Percentiles rank a stretch among this genome's conserved stretches.
These are phyloP conservation scores for Phellopilus nigrolimitatus DNA, from an alignment of 1,284 basidiomycete species.

Conservation along the genomic window DNA sequence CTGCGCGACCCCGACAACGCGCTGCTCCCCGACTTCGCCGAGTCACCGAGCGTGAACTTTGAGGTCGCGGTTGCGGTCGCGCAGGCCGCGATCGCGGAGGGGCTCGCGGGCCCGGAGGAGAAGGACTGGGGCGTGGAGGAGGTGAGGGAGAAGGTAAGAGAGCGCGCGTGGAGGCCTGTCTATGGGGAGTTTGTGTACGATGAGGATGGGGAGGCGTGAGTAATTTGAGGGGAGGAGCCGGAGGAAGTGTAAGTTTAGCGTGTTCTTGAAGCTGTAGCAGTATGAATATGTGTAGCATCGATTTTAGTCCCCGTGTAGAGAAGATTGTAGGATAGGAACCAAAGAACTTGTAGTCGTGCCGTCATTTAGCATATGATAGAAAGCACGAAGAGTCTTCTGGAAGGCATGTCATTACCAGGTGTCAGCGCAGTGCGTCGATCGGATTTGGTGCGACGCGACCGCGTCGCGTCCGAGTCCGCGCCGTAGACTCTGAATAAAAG, in stretches of 20 bases:
- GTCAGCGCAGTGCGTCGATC: too few species aligned
- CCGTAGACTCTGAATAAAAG: too few species aligned
- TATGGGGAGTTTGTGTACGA: slow-evolving; percentile 66
- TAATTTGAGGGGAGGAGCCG: background rate
- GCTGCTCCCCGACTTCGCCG: slow-evolving; percentile 68
- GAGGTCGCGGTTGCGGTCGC: slow-evolving; percentile 80
- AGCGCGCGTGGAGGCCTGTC: slow-evolving; percentile 54
- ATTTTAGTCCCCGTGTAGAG: too few species aligned
- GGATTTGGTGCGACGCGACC: too few species aligned
- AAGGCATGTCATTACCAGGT: too few species aligned
- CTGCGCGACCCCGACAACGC: slow-evolving; percentile 58
- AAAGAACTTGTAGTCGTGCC: too few species aligned
- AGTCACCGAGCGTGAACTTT: slow-evolving; percentile 66
- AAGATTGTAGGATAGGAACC: too few species aligned
- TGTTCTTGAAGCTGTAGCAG: too few species aligned
- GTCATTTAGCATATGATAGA: too few species aligned
- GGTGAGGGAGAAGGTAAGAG: slow-evolving; percentile 46
- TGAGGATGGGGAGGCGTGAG: slow-evolving; percentile 42
- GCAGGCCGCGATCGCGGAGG: slow-evolving; percentile 71
- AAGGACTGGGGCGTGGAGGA: slow-evolving; percentile 44
- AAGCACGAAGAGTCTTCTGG: too few species aligned
- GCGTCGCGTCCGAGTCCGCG: too few species aligned
- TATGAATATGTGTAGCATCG: too few species aligned
- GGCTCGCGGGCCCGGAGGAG: slow-evolving; percentile 44
- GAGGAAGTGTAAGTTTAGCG: background rate